Evolutionary conservation across 768 basidiomycete species (phyloP).

Genomic region (Boletus vermiculosoides): DNA sequence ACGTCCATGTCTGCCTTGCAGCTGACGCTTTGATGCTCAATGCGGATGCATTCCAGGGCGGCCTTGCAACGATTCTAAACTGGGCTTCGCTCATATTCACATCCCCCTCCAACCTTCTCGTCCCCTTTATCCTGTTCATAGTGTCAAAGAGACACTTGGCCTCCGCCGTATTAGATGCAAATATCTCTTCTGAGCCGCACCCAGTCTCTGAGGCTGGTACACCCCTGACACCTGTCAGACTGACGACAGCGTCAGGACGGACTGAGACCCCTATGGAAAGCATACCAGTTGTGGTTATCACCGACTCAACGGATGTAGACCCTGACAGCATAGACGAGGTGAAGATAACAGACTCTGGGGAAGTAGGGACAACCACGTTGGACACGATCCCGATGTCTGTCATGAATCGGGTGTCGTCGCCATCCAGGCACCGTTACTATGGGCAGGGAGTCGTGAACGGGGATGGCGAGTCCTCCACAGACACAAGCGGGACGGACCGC

Average conservation of each 20-base stretch:
- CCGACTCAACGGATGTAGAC: constrained; percentile 10
- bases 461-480: neutral
- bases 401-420: constrained; percentile 19
- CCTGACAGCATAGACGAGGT: neutral
- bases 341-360: constrained; percentile 5
- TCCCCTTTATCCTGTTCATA: constrained; percentile 23
- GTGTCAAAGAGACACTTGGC: constrained; percentile 20
- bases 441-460: constrained; percentile 12
- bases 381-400: constrained; percentile 16
- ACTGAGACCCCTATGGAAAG: neutral
- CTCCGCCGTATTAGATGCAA: constrained; percentile 19
- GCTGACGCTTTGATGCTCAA: neutral
- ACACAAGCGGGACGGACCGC: neutral
- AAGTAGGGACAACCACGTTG: neutral
- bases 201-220: neutral
- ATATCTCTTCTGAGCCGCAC: constrained; percentile 1
- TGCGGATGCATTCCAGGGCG: constrained; percentile 4
- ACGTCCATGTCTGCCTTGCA: neutral
- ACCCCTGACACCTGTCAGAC: neutral
- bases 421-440: constrained; percentile 22
- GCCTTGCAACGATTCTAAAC: constrained; percentile 18
- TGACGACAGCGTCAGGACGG: neutral
- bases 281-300: constrained; percentile 20
- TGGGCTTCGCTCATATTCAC: constrained; percentile 29
- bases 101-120: constrained; percentile 21